Conservation (phyloP, 768 basidiomycete species). For the Leccinum subtestaceum region DNA sequence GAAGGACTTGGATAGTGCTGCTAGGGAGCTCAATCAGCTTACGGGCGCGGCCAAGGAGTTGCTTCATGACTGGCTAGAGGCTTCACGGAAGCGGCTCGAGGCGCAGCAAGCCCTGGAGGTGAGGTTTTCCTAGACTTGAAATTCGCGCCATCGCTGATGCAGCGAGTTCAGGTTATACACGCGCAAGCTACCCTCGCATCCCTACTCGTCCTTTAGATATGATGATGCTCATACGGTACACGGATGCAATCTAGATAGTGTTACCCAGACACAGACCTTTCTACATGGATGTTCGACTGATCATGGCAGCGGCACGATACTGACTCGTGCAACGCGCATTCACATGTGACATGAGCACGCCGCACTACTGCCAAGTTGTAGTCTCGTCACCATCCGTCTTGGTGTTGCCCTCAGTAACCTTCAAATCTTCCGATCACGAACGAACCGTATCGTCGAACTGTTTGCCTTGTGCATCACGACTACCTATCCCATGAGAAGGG, state of each 20-base stretch:
- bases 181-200: constrained; percentile 82
- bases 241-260: constrained; percentile 22
- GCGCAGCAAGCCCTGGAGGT: constrained; percentile 92
- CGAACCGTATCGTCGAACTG: no score
- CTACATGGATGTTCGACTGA: neutral
- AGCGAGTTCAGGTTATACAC: constrained; percentile 61
- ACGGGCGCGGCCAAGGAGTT: constrained; percentile 75
- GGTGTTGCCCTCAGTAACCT: no score
- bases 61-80: constrained; percentile 85
- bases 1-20: constrained; percentile 81
- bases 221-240: constrained; percentile 4
- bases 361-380: constrained; percentile 62
- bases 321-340: constrained; percentile 57
- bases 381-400: no score
- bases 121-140: neutral
- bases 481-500: no score
- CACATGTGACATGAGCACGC: constrained; percentile 83
- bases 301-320: neutral
- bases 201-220: constrained; percentile 63
- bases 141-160: constrained; percentile 12
- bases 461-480: no score
- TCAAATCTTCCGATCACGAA: no score
- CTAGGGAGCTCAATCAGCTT: constrained; percentile 89
- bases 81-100: constrained; percentile 83
- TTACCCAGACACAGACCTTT: constrained; percentile 2